These are phyloP conservation scores for Ustilago bromivora DNA, from an alignment of 1,284 basidiomycete species.

Conservation along the genomic window DNA sequence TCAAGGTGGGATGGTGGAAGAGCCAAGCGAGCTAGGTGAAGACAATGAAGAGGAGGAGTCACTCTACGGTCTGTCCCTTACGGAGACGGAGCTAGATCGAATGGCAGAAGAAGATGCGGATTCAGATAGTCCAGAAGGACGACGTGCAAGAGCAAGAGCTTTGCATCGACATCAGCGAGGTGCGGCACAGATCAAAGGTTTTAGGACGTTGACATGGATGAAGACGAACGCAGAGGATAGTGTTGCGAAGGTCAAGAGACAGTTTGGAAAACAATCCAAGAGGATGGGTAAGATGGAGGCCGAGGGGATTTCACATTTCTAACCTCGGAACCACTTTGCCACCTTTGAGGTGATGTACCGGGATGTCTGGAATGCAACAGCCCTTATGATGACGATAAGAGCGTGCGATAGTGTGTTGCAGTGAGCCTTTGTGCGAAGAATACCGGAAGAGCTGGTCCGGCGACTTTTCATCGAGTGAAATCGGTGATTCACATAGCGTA, in stretches of 20 bases:
- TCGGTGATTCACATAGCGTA: constrained; percentile 11
- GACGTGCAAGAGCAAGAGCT: constrained; percentile 39
- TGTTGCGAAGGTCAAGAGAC: constrained; percentile 40
- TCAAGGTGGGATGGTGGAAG: constrained; percentile 8
- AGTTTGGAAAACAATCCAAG: constrained; percentile 52
- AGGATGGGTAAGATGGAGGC: constrained; percentile 62
- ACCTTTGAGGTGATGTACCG: too few relatives aligned
- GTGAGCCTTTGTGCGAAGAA: too few relatives aligned
- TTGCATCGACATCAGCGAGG: constrained; percentile 60
- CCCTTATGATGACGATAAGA: background rate
- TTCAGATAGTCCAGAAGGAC: constrained; percentile 43
- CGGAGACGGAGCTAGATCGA: constrained; percentile 35
- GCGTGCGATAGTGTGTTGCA: background rate
- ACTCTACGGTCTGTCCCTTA: constrained; percentile 40
- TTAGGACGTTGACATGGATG: constrained; percentile 60
- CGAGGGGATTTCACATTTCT: constrained; percentile 64
- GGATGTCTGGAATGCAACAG: too few relatives aligned
- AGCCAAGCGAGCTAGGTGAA: constrained; percentile 25
- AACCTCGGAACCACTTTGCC: background rate
- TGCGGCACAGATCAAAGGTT: constrained; percentile 62
- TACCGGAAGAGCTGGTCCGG: background rate
- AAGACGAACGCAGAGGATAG: constrained; percentile 61
- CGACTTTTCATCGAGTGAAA: background rate
- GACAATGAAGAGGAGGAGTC: constrained; percentile 36
- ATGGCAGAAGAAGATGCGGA: constrained; percentile 37